These are phyloP conservation scores for Aspergillus egyptiacus DNA, from an alignment of 495 filamentous ascomycete species.

Conservation along the genomic window DNA sequence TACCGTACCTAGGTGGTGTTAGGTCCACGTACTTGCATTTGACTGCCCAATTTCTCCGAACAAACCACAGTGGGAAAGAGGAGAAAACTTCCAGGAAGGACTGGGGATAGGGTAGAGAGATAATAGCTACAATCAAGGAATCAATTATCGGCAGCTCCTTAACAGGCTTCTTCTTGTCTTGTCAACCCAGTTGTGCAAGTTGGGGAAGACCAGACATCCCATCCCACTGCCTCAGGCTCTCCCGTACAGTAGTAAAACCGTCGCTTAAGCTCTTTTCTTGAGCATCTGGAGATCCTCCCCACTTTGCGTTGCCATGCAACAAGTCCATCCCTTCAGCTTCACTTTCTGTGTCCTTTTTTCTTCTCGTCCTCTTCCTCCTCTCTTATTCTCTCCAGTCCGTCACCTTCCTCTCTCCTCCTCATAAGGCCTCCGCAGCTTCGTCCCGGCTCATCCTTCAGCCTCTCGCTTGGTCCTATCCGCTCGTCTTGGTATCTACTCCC, in stretches of 20 bases:
- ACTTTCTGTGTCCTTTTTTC: constrained; percentile 37
- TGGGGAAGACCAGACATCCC: no score
- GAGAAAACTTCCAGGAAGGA: no score
- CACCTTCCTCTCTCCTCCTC: constrained; percentile 11
- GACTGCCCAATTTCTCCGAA: constrained; percentile 10
- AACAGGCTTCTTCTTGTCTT: no score
- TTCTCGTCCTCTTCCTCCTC: constrained; percentile 21
- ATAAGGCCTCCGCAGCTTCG: constrained; percentile 16
- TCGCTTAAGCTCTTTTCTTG: constrained; percentile 25
- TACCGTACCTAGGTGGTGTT: background rate
- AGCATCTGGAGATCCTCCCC: constrained; percentile 44
- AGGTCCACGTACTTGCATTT: no score
- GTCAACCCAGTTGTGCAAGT: no score
- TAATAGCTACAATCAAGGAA: no score
- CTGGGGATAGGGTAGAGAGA: no score
- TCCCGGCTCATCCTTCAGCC: constrained; percentile 12
- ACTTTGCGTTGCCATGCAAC: constrained; percentile 49
- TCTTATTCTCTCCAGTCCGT: constrained; percentile 21
- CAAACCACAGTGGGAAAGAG: no score
- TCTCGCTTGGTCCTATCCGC: constrained; percentile 11
- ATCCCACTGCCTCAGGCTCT: no score
- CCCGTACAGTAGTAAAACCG: constrained; percentile 15
- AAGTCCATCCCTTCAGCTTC: constrained; percentile 49
- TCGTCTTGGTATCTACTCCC: constrained; percentile 22
- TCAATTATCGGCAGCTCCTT: no score